A percentile compares a stretch with the other conserved stretches of the same genome.
These are phyloP conservation scores for Colletotrichum echinochloae DNA, from an alignment of 2,329 filamentous ascomycete genomes.

Conservation along the genomic window DNA sequence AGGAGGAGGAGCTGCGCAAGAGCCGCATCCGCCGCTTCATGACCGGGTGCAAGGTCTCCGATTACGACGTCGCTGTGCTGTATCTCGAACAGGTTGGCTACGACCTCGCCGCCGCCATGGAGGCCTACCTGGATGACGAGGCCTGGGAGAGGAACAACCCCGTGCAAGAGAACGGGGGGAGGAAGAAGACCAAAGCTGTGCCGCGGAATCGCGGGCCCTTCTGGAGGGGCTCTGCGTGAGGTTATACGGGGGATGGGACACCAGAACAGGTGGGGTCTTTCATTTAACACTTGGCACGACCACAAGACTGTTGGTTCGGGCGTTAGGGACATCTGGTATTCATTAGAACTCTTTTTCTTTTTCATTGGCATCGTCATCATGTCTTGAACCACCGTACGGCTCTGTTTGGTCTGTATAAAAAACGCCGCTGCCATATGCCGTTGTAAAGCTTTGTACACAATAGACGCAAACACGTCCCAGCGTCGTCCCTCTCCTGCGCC, in stretches of 20 bases:
- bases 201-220: slow-evolving; percentile 46
- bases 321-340: slow-evolving; percentile 17
- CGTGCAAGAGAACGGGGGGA: slow-evolving; percentile 54
- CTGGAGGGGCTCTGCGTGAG: slow-evolving; percentile 46
- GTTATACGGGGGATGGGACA: neutral
- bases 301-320: neutral
- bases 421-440: slow-evolving; percentile 36
- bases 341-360: slow-evolving; percentile 36
- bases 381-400: slow-evolving; percentile 33
- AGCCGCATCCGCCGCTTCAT: slow-evolving; percentile 80
- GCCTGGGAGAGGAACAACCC: slow-evolving; percentile 80
- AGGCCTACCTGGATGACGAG: slow-evolving; percentile 77
- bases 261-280: neutral
- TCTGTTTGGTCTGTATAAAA: slow-evolving; percentile 37
- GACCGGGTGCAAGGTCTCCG: slow-evolving; percentile 80
- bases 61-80: slow-evolving; percentile 80
- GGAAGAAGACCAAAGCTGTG: slow-evolving; percentile 45
- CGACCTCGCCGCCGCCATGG: slow-evolving; percentile 73
- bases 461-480: slow-evolving; percentile 13
- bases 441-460: slow-evolving; percentile 34
- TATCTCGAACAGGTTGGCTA: slow-evolving; percentile 80
- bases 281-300: neutral
- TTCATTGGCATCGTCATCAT: slow-evolving; percentile 41
- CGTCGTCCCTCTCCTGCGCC: neutral
- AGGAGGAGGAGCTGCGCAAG: slow-evolving; percentile 79